Conservation (phyloP, 176 grass and related monocot species). For the Luzula sylvatica region DNA sequence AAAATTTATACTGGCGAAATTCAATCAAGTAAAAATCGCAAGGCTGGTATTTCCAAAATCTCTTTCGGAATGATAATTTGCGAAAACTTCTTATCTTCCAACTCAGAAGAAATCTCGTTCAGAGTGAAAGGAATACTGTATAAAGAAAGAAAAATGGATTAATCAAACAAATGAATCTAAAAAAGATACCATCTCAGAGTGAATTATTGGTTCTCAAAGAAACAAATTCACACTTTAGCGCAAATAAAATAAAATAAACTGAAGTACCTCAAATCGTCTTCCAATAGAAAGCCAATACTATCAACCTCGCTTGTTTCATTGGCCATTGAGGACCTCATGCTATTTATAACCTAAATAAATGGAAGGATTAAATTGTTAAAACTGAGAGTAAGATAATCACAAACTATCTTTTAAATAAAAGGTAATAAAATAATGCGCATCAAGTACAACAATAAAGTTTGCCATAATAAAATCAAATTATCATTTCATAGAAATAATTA, state of each 20-base stretch:
- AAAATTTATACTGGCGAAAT: constrained; percentile 1
- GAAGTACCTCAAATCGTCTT: constrained; percentile 59
- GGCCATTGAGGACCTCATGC: constrained; percentile 47
- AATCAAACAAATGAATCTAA: too few species aligned
- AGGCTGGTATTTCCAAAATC: constrained; percentile 40
- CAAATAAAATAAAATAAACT: too few species aligned
- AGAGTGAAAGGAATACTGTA: constrained; percentile 70
- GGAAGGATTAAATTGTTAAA: constrained; percentile 1
- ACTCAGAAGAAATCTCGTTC: constrained; percentile 61
- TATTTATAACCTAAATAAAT: constrained; percentile 56
- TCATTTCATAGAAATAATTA: constrained; percentile 18
- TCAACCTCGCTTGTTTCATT: constrained; percentile 34
- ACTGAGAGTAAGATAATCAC: neutral
- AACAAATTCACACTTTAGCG: too few species aligned
- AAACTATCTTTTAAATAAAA: too few species aligned
- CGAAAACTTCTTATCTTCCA: constrained; percentile 55
- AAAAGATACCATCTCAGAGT: too few species aligned
- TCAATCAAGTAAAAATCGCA: constrained; percentile 61
- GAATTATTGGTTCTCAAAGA: too few species aligned
- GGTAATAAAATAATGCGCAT: neutral
- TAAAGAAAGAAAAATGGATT: constrained; percentile 1
- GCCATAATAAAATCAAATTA: constrained; percentile 8
- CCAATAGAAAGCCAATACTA: constrained; percentile 56
- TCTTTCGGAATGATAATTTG: constrained; percentile 41
- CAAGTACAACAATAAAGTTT: neutral